These are phyloP conservation scores for Papiliotrema laurentii DNA, from an alignment of 1,284 basidiomycete species.

Conservation along the genomic window DNA sequence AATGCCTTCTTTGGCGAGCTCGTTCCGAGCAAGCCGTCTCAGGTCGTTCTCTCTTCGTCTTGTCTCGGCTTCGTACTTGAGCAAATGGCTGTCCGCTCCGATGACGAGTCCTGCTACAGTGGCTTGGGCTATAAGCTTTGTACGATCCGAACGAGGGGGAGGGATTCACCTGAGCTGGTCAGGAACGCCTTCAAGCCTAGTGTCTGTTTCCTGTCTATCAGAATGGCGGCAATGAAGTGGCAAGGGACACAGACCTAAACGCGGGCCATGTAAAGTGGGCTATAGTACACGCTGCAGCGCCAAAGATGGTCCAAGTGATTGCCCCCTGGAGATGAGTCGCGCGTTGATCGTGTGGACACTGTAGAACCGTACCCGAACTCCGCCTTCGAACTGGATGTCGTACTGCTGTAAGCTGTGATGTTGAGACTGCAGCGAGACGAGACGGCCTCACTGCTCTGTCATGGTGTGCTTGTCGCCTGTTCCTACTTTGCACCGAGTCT, in stretches of 20 bases:
- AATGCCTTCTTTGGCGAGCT: slow-evolving; percentile 66
- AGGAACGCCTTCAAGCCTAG: slow-evolving; percentile 72
- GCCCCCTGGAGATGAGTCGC: slow-evolving; percentile 54
- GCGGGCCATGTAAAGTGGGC: slow-evolving; percentile 71
- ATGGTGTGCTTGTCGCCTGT: too few relatives aligned
- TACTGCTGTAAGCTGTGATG: neutral
- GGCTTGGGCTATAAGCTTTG: too few relatives aligned
- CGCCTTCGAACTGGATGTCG: slow-evolving; percentile 1
- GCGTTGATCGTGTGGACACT: neutral
- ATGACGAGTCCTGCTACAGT: slow-evolving; percentile 66
- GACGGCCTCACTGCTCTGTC: too few relatives aligned
- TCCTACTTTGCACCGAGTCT: too few relatives aligned
- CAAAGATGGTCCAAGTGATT: slow-evolving; percentile 54
- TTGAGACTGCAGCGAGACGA: too few relatives aligned
- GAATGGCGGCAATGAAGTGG: neutral
- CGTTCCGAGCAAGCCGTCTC: slow-evolving; percentile 66
- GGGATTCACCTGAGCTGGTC: slow-evolving; percentile 33
- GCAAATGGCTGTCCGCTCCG: slow-evolving; percentile 66
- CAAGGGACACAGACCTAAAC: slow-evolving; percentile 57
- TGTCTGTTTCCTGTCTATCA: slow-evolving; percentile 61
- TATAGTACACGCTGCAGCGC: slow-evolving; percentile 59
- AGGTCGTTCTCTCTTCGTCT: slow-evolving; percentile 64
- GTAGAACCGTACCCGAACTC: neutral
- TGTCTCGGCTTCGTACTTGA: slow-evolving; percentile 63
- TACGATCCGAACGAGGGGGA: too few relatives aligned